Conservation (phyloP, 139 green algal species). For the Micromonas commoda region DNA sequence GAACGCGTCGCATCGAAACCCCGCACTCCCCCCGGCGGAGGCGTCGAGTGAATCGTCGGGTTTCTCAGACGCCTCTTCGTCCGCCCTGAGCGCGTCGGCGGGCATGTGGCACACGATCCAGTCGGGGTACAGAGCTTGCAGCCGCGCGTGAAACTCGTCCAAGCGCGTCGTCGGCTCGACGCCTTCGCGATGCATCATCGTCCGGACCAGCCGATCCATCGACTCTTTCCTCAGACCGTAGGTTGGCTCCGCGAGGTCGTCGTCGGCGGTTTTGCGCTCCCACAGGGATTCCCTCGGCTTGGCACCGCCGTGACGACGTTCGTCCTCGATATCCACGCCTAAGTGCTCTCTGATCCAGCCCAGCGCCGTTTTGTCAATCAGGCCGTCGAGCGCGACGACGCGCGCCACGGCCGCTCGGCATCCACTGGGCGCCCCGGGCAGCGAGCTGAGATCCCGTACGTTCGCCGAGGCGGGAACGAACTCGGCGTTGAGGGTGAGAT, state of each 20-base stretch:
- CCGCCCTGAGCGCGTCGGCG: background rate
- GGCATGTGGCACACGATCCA: background rate
- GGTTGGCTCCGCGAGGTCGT: background rate
- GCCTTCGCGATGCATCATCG: background rate
- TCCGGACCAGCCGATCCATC: background rate
- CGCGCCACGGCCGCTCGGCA: background rate
- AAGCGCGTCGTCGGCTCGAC: background rate
- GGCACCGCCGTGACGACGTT: background rate
- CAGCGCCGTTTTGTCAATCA: background rate
- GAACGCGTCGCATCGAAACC: conserved; percentile 2
- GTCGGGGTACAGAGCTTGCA: background rate
- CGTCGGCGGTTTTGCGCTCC: background rate
- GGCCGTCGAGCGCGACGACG: conserved; percentile 13
- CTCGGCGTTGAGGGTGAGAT: background rate
- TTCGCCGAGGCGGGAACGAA: no score
- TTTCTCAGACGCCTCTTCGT: background rate
- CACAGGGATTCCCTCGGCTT: no score
- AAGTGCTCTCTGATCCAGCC: background rate
- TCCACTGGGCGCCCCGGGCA: background rate
- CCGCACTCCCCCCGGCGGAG: no score
- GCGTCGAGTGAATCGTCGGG: background rate
- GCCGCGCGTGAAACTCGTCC: background rate
- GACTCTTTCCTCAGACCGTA: background rate
- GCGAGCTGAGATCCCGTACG: no score
- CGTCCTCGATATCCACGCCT: background rate